Percentiles rank a stretch among this genome's conserved stretches.
phyloP scores from a whole-genome alignment of 345 rosid genomes.

The Euclidium syriacum region DNA sequence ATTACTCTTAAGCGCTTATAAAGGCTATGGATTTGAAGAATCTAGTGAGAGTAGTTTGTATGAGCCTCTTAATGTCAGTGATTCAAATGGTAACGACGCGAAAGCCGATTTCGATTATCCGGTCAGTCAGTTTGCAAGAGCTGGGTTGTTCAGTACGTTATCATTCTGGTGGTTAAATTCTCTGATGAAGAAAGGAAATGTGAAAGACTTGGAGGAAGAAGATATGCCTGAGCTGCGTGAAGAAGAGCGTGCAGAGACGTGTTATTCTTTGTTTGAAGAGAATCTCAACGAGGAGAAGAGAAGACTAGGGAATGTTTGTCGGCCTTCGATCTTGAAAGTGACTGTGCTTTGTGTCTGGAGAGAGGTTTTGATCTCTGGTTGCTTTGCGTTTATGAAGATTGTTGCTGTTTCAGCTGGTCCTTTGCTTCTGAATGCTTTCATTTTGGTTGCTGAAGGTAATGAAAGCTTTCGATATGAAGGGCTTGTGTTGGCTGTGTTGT shows the following conservation, averaged over 20 bases:
- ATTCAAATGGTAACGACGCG: conserved; percentile 21
- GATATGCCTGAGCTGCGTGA: conserved; percentile 60
- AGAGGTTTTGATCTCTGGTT: conserved; percentile 69
- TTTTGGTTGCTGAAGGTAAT: conserved; percentile 82
- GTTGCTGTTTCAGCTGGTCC: conserved; percentile 81
- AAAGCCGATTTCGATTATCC: conserved; percentile 27
- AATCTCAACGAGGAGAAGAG: conserved; percentile 45
- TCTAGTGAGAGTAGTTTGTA: conserved; percentile 38
- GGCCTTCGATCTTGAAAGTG: conserved; percentile 54
- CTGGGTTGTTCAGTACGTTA: conserved; percentile 58
- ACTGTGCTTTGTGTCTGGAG: conserved; percentile 55
- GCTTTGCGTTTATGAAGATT: conserved; percentile 76
- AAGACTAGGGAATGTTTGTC: conserved; percentile 32
- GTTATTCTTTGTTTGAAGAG: conserved; percentile 55
- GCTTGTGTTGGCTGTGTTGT: conserved; percentile 49
- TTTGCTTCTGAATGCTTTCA: conserved; percentile 77
- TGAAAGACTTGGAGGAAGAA: conserved; percentile 59
- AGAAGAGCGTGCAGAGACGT: conserved; percentile 67
- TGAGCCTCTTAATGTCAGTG: conserved; percentile 45
- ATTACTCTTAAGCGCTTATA: conserved; percentile 49
- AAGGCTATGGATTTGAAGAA: conserved; percentile 30
- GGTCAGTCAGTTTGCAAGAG: conserved; percentile 49
- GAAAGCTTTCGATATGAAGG: conserved; percentile 66
- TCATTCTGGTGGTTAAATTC: conserved; percentile 92
- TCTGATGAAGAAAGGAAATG: conserved; percentile 63